Evolutionary conservation across 345 rosid species (phyloP), one percentile per base, ranked within the genome.

Genomic region (Brassica nigra): DNA sequence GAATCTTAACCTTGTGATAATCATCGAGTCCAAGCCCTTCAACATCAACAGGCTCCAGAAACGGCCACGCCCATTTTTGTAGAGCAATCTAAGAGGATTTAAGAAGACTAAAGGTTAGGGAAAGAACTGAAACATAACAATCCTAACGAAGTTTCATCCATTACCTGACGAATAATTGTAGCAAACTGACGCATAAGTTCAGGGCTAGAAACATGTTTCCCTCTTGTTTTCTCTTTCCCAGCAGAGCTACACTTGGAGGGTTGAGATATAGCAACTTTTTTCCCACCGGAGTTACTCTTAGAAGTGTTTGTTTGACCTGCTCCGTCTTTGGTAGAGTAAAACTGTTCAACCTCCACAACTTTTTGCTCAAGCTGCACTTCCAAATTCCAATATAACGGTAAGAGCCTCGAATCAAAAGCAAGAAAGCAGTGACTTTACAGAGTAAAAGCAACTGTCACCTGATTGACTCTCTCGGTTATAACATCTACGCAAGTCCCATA

Each of bases 11-110:
- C 94, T 91, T 83, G 57, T 85, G 77, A 84, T 91, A 91, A 82
- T 91, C 97, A 79, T 88, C 78, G 83, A 91, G 87, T 70, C 87
- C 87, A 74, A 90, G 94, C 67, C 94, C 89, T 80, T 83, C 61
- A 66, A 90, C 94, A 80, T 91, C 97, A 37, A 91, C 97, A 42
- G 97, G 97, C 71, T 89, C 74, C 90, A 83, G 62, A 67, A 91
- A 91, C 58, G 94, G 97, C 87, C 81, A 80, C 30, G 92, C 97
- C 97, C 92, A 90, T 80, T 84, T 86, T 83, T 87, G 94, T 84
- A 83, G 88, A 52, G 90, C 85, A 75, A 91, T 77, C 97, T 91
- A 86, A 52, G 47, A 79, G 23, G 52, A 31, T 52, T 2, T 9
- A 52, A 78, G 44, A 68, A 33, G 16, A 75, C 57, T 30, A 28